A percentile compares a stretch with the other conserved stretches of the same genome.
phyloP scores from a whole-genome alignment of 2,329 filamentous ascomycete species.

The Mycosphaerella arachidis region DNA sequence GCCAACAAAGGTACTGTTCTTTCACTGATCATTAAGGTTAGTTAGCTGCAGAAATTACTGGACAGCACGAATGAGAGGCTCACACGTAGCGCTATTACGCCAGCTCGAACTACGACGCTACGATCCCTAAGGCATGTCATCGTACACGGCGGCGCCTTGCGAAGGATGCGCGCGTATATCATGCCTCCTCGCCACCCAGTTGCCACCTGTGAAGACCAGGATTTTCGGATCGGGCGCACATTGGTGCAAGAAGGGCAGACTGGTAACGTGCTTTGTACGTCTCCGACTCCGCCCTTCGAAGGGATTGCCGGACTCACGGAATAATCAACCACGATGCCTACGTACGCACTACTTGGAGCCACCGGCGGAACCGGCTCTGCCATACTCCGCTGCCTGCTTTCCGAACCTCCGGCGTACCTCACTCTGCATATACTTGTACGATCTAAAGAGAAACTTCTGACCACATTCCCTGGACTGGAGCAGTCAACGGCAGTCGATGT shows the following conservation, averaged over 20 bases:
- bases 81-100: not conserved
- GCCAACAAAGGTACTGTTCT: not conserved
- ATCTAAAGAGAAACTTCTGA: conserved; percentile 19
- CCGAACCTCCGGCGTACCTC: conserved; percentile 16
- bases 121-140: no score
- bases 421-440: conserved; percentile 24
- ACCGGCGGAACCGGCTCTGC: conserved; percentile 19
- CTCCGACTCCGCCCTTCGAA: not conserved
- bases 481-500: not conserved
- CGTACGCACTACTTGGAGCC: conserved; percentile 20
- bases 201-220: no score
- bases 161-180: no score
- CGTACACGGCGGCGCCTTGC: no score
- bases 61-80: not conserved
- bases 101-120: not conserved
- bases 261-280: not conserved
- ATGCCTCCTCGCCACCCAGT: no score
- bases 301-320: not conserved
- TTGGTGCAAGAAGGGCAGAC: no score
- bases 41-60: not conserved
- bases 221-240: no score
- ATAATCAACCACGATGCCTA: conserved; percentile 10
- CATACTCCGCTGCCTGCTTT: conserved; percentile 14
- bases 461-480: conserved; percentile 20
- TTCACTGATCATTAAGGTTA: not conserved